Conservation (phyloP, 2,329 filamentous ascomycete species). For the Fusarium sp. region DNA sequence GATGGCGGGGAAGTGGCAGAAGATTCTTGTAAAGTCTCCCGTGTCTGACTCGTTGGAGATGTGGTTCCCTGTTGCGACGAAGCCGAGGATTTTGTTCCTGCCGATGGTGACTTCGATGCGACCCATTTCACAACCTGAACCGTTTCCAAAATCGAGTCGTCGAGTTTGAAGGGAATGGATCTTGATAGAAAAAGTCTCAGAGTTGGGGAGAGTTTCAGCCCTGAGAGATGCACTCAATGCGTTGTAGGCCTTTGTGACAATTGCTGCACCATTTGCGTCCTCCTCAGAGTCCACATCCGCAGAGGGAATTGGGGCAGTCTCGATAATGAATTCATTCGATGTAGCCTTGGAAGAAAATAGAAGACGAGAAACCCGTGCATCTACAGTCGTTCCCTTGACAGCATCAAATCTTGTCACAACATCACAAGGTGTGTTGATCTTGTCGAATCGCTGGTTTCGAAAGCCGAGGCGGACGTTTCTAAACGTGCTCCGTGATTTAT, state of each 20-base stretch:
- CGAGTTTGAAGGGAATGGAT: background rate
- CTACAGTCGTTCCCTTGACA: background rate
- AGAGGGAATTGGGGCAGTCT: background rate
- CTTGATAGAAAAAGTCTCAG: background rate
- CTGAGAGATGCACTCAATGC: background rate
- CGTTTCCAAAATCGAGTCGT: background rate
- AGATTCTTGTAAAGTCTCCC: slow-evolving; percentile 2
- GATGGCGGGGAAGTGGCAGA: slow-evolving; percentile 24
- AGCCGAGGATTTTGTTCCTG: background rate
- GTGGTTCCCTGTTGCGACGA: background rate
- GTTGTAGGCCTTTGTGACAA: background rate
- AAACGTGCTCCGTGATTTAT: background rate
- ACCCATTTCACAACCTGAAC: background rate
- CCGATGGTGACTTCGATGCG: background rate
- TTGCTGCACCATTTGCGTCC: background rate
- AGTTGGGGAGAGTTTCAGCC: background rate
- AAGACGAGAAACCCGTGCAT: background rate
- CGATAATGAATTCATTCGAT: background rate
- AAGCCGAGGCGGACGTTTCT: background rate
- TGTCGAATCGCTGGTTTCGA: background rate
- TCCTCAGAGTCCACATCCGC: background rate
- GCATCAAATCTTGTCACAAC: background rate
- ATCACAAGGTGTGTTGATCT: background rate
- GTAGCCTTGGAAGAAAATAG: background rate
- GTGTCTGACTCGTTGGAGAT: background rate